phyloP scores from a whole-genome alignment of 2,329 filamentous ascomycete species.

The Ophiostoma triangulosporum region DNA sequence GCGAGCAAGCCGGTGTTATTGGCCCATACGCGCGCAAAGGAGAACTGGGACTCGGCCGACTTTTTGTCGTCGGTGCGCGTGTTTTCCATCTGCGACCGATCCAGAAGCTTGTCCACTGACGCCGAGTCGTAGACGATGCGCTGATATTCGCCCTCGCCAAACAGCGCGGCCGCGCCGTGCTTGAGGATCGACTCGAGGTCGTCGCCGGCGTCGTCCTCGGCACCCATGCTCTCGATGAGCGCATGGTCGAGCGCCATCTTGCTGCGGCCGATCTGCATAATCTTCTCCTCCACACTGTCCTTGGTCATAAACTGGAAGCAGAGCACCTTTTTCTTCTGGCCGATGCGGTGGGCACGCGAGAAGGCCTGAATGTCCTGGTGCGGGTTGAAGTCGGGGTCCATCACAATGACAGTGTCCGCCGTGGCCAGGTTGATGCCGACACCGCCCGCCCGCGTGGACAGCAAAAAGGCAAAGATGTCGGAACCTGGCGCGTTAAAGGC shows the following conservation, averaged over 20 bases:
- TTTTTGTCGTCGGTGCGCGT: constrained; percentile 49
- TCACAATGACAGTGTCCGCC: constrained; percentile 93
- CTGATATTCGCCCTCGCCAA: constrained; percentile 56
- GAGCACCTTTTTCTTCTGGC: constrained; percentile 88
- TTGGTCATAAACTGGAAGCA: constrained; percentile 92
- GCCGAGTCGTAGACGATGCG: constrained; percentile 71
- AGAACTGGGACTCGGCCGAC: constrained; percentile 61
- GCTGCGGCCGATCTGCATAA: constrained; percentile 86
- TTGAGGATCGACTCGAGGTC: constrained; percentile 81
- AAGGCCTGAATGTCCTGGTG: constrained; percentile 96
- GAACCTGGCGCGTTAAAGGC: constrained; percentile 81
- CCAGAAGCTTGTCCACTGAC: constrained; percentile 81
- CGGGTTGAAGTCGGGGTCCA: constrained; percentile 94
- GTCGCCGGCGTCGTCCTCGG: constrained; percentile 61
- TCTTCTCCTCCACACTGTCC: constrained; percentile 81
- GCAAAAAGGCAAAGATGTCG: constrained; percentile 71
- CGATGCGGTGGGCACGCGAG: constrained; percentile 88
- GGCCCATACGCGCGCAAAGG: constrained; percentile 82
- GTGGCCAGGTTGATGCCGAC: constrained; percentile 96
- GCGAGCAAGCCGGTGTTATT: constrained; percentile 61
- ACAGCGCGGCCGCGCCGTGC: constrained; percentile 76
- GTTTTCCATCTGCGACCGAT: constrained; percentile 68
- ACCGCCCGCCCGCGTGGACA: constrained; percentile 88
- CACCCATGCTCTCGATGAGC: constrained; percentile 82
- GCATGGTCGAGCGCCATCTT: constrained; percentile 95